phyloP scores from a whole-genome alignment of 345 rosid species.

The Cardamine chenopodiifolia region DNA sequence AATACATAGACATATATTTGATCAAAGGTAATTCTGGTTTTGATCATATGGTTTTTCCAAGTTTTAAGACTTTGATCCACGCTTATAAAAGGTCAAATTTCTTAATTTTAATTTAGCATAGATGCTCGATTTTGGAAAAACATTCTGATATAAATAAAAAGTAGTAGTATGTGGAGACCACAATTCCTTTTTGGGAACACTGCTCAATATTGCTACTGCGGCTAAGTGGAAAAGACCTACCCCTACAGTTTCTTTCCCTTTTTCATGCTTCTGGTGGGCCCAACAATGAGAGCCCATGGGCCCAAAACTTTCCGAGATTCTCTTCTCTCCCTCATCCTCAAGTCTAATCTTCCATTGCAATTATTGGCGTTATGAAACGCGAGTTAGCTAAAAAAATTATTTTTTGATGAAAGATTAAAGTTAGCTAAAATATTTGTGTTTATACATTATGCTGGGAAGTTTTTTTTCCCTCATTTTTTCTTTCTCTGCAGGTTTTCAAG shows the following conservation, averaged over 20 bases:
- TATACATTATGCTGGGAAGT: not conserved
- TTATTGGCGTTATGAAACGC: slow-evolving; percentile 18
- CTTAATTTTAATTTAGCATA: not conserved
- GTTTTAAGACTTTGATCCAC: not conserved
- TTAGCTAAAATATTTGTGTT: not conserved
- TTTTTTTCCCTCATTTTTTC: not conserved
- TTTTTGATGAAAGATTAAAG: too few species aligned
- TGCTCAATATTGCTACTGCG: slow-evolving; percentile 47
- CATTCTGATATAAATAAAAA: slow-evolving; percentile 17
- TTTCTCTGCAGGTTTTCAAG: not conserved
- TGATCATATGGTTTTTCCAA: not conserved
- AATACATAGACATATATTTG: not conserved
- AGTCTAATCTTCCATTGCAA: slow-evolving; percentile 32
- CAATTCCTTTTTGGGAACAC: slow-evolving; percentile 43
- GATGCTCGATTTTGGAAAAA: slow-evolving; percentile 13
- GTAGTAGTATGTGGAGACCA: slow-evolving; percentile 41
- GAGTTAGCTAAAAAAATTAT: not conserved
- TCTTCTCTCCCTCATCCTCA: slow-evolving; percentile 33
- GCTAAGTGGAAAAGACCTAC: slow-evolving; percentile 44
- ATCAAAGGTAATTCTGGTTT: not conserved
- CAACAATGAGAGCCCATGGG: slow-evolving; percentile 41
- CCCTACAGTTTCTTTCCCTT: slow-evolving; percentile 23
- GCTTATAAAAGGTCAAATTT: not conserved
- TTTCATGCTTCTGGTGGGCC: slow-evolving; percentile 35
- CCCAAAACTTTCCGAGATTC: slow-evolving; percentile 38